A percentile compares a stretch with the other conserved stretches of the same genome.
Conservation (phyloP, 129 eudicot genomes). For the Artemisia tridentata region DNA sequence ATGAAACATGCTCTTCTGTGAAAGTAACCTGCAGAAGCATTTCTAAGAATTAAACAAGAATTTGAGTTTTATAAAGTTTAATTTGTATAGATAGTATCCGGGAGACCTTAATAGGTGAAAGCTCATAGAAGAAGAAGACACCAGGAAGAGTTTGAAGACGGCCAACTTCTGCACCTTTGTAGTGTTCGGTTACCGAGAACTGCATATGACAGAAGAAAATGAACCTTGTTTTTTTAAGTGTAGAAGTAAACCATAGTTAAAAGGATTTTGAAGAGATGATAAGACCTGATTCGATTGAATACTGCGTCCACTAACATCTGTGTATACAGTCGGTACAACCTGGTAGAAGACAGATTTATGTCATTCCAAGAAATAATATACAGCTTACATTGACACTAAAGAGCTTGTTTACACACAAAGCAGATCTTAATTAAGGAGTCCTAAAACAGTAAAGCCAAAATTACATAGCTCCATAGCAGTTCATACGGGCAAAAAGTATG, state of each 20-base stretch:
- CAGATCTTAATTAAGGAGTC: no score
- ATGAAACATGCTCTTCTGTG: slow-evolving; percentile 69
- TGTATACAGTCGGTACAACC: slow-evolving; percentile 90
- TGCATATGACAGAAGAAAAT: slow-evolving; percentile 25
- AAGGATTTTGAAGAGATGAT: not conserved
- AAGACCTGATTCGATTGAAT: slow-evolving; percentile 88
- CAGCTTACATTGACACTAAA: not conserved
- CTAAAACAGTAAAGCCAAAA: no score
- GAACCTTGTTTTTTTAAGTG: not conserved
- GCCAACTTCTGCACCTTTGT: slow-evolving; percentile 57
- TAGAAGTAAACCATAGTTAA: not conserved
- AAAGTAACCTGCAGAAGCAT: slow-evolving; percentile 65
- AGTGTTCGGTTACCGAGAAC: slow-evolving; percentile 95
- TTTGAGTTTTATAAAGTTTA: not conserved
- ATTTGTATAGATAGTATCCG: not conserved
- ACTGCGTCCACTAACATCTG: slow-evolving; percentile 53
- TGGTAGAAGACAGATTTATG: slow-evolving; percentile 22
- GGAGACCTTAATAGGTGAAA: slow-evolving; percentile 81
- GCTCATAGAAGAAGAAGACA: slow-evolving; percentile 91
- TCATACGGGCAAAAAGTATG: no score
- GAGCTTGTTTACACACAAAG: not conserved
- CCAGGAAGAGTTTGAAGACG: slow-evolving; percentile 79
- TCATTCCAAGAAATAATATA: slow-evolving; percentile 19
- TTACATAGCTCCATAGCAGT: no score
- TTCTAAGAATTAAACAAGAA: not conserved